phyloP scores from a whole-genome alignment of 2,329 filamentous ascomycete species.

The Cylindrodendrum hubeiense region DNA sequence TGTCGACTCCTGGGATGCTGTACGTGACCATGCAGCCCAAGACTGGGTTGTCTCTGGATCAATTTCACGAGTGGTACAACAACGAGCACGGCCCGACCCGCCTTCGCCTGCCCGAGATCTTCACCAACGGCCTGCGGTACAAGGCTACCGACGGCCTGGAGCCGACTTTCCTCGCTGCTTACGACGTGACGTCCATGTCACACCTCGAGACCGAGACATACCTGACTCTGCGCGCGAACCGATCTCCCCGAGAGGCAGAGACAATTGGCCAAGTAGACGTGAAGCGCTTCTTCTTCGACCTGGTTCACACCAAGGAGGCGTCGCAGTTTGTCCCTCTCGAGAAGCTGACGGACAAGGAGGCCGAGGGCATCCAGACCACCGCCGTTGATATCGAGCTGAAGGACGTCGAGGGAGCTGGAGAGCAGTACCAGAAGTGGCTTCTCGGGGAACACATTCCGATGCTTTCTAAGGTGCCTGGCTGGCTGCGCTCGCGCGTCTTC shows the following conservation, averaged over 20 bases:
- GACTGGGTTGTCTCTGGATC: constrained; percentile 70
- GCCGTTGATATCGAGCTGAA: constrained; percentile 70
- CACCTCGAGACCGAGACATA: constrained; percentile 79
- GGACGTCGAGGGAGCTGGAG: constrained; percentile 60
- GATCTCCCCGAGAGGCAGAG: constrained; percentile 65
- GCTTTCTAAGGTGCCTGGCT: constrained; percentile 81
- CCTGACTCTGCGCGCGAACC: constrained; percentile 70
- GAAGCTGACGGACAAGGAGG: constrained; percentile 68
- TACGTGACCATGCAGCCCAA: constrained; percentile 89
- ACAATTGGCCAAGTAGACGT: constrained; percentile 72
- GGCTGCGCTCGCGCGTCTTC: constrained; percentile 80
- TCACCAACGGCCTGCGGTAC: constrained; percentile 83
- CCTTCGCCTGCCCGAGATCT: constrained; percentile 80
- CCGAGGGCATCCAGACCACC: constrained; percentile 71
- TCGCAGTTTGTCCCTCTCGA: constrained; percentile 71
- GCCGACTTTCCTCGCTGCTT: constrained; percentile 82
- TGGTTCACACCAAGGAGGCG: constrained; percentile 68
- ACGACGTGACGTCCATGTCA: constrained; percentile 83
- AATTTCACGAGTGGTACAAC: constrained; percentile 95
- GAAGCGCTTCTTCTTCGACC: constrained; percentile 77
- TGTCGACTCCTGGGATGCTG: constrained; percentile 74
- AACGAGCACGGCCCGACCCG: constrained; percentile 90
- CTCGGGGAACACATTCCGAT: constrained; percentile 79
- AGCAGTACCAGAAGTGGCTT: constrained; percentile 76
- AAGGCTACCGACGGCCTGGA: constrained; percentile 71